Conservation (phyloP, 352 stramenopile species). For the Pilasporangium apinafurcum region DNA sequence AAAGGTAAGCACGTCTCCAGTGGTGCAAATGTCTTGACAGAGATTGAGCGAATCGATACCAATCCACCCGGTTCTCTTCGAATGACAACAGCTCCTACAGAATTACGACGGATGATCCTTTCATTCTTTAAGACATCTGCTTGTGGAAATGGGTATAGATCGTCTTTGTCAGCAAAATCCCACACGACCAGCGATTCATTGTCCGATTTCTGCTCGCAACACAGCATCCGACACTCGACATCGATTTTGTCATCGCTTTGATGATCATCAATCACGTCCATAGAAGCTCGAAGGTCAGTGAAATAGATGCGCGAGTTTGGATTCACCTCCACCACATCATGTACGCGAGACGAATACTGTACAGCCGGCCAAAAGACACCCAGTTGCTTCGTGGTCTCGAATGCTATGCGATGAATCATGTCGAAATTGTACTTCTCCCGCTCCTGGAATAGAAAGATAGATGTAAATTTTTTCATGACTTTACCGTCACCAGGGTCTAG, state of each 20-base stretch:
- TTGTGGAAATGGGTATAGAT: constrained; percentile 24
- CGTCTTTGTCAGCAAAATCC: constrained; percentile 69
- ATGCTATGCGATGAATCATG: constrained; percentile 28
- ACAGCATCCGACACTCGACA: constrained; percentile 56
- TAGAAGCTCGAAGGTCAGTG: constrained; percentile 31
- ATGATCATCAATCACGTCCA: constrained; percentile 24
- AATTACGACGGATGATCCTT: constrained; percentile 34
- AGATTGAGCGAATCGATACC: constrained; percentile 52
- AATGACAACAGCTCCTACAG: constrained; percentile 39
- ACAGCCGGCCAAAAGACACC: constrained; percentile 51
- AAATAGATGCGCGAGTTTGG: constrained; percentile 35
- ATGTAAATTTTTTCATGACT: constrained; percentile 65
- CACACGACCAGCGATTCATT: constrained; percentile 40
- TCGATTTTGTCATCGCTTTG: constrained; percentile 24
- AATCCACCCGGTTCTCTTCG: constrained; percentile 29
- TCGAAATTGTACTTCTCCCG: constrained; percentile 24
- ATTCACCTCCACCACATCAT: constrained; percentile 22
- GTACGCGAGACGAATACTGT: constrained; percentile 21
- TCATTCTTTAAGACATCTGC: constrained; percentile 5
- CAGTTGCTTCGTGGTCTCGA: constrained; percentile 38
- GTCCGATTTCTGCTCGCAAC: constrained; percentile 20
- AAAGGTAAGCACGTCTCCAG: too few relatives aligned
- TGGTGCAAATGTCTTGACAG: constrained; percentile 57
- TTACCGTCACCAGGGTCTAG: constrained; percentile 26
- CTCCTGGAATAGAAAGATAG: constrained; percentile 56